Evolutionary conservation across 352 stramenopile genomes (phyloP).

Genomic region (Phytopythium cucurbitacearum): DNA sequence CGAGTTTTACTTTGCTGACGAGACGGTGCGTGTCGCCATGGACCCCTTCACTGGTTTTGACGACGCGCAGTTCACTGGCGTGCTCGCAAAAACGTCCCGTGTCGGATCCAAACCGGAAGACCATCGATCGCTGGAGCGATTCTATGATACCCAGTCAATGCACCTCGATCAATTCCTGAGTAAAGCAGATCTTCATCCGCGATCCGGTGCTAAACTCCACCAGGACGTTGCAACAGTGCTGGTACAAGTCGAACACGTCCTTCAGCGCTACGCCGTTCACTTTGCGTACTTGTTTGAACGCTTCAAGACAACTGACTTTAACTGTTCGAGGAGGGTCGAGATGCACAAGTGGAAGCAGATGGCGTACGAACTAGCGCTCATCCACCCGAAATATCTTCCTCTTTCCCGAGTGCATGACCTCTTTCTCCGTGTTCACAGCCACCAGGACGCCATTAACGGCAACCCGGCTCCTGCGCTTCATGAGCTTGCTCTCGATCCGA

Average conservation of each 20-base stretch:
- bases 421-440: conserved; percentile 13
- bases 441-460: not conserved
- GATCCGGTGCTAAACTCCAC: too few relatives aligned
- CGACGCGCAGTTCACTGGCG: not conserved
- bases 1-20: conserved; percentile 39
- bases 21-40: conserved; percentile 18
- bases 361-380: conserved; percentile 24
- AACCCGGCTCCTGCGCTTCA: not conserved
- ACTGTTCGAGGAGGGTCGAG: conserved; percentile 16
- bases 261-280: conserved; percentile 36
- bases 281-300: conserved; percentile 40
- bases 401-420: conserved; percentile 14
- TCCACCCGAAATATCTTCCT: conserved; percentile 18
- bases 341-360: conserved; percentile 30
- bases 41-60: conserved; percentile 14
- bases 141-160: conserved; percentile 22
- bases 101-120: too few relatives aligned
- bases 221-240: not conserved
- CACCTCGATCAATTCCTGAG: not conserved
- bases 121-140: conserved; percentile 13
- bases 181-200: too few relatives aligned
- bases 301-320: conserved; percentile 25
- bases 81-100: too few relatives aligned
- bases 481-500: conserved; percentile 16
- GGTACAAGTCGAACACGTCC: conserved; percentile 27